phyloP scores from a whole-genome alignment of 164 flowering plant species.

The Akebia trifoliata region DNA sequence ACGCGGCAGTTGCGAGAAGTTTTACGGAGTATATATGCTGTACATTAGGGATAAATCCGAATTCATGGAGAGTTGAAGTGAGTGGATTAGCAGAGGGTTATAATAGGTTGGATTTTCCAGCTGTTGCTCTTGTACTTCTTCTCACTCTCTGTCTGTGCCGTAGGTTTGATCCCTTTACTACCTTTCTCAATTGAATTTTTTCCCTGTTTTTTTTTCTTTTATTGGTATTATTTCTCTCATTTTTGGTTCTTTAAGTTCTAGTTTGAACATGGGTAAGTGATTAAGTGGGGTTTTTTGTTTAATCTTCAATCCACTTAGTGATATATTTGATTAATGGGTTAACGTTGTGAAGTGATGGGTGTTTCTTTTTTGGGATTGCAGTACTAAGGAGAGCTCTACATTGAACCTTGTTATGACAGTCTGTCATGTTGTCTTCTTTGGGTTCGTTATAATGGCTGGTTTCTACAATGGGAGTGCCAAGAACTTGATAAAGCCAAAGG shows the following conservation, averaged over 20 bases:
- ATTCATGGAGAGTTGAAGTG: conserved; percentile 64
- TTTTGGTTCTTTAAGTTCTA: conserved; percentile 3
- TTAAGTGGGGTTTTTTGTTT: background rate
- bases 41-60: conserved; percentile 32
- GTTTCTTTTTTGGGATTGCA: conserved; percentile 29
- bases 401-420: conserved; percentile 76
- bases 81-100: conserved; percentile 47
- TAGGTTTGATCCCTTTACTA: conserved; percentile 37
- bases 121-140: conserved; percentile 62
- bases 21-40: conserved; percentile 58
- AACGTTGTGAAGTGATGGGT: background rate
- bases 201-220: background rate
- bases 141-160: conserved; percentile 64
- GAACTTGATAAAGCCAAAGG: conserved; percentile 57
- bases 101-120: conserved; percentile 65
- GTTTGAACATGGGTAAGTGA: conserved; percentile 11
- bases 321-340: conserved; percentile 3
- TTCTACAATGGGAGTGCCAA: conserved; percentile 51
- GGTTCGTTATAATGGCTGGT: conserved; percentile 59
- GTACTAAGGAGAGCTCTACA: conserved; percentile 85
- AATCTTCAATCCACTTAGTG: conserved; percentile 1
- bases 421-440: conserved; percentile 70
- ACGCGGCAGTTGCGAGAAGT: conserved; percentile 75
- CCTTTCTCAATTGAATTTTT: background rate
- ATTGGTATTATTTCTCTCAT: background rate